phyloP scores from a whole-genome alignment of 805 yeast species.

The Yarrowia sp. region DNA sequence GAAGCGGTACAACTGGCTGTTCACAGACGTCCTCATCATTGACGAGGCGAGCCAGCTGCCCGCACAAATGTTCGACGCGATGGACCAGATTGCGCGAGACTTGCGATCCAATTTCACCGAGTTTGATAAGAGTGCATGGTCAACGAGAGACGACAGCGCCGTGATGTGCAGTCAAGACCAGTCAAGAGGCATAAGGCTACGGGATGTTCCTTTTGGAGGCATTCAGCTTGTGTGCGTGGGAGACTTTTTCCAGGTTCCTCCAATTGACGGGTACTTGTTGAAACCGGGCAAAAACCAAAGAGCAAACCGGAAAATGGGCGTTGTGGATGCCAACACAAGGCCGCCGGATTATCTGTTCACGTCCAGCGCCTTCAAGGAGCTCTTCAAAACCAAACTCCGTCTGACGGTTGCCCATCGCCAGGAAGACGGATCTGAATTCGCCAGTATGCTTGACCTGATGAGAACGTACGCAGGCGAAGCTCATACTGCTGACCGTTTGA shows the following conservation, averaged over 20 bases:
- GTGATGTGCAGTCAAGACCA: too few species aligned
- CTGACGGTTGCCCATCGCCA: background rate
- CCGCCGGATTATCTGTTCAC: background rate
- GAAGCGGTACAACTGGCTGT: conserved; percentile 58
- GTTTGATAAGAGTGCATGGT: too few species aligned
- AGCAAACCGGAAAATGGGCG: too few species aligned
- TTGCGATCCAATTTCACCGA: conserved; percentile 38
- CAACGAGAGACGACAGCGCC: too few species aligned
- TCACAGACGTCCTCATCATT: conserved; percentile 66
- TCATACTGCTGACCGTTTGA: background rate
- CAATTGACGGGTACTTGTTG: background rate
- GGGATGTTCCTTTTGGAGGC: conserved; percentile 80
- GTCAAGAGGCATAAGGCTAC: background rate
- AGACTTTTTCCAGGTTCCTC: conserved; percentile 91
- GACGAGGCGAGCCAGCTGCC: conserved; percentile 96
- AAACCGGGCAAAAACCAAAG: background rate
- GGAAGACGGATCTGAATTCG: background rate
- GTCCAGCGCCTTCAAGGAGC: background rate
- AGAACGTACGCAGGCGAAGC: background rate
- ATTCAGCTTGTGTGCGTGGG: conserved; percentile 83
- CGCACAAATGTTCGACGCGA: conserved; percentile 66
- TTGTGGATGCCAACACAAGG: too few species aligned
- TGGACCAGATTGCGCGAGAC: conserved; percentile 63
- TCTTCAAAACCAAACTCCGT: background rate
- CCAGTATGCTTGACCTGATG: background rate